phyloP scores from a whole-genome alignment of 768 basidiomycete genomes.

The Suillus subluteus region DNA sequence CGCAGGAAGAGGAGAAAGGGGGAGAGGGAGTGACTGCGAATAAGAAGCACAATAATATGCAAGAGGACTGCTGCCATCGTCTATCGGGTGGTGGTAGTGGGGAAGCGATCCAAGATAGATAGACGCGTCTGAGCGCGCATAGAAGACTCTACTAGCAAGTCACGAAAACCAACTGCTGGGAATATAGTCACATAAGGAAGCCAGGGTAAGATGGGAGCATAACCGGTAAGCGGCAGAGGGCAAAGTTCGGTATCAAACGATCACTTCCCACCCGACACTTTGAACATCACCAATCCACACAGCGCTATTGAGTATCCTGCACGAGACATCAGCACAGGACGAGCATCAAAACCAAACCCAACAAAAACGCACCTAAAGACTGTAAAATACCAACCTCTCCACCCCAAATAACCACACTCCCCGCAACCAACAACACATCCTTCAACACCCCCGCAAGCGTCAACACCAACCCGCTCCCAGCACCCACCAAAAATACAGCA shows the following conservation, averaged over 20 bases:
- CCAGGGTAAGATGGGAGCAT: background rate
- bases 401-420: slow-evolving; percentile 87
- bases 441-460: slow-evolving; percentile 96
- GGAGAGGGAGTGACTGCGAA: background rate
- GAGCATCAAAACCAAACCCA: background rate
- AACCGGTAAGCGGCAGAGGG: background rate
- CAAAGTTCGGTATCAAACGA: background rate
- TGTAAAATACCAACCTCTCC: slow-evolving; percentile 82
- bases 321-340: slow-evolving; percentile 10
- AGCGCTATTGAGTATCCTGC: slow-evolving; percentile 88
- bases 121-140: background rate
- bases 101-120: background rate
- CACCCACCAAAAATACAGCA: slow-evolving; percentile 92
- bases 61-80: background rate
- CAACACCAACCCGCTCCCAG: slow-evolving; percentile 84
- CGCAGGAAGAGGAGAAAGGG: background rate
- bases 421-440: slow-evolving; percentile 94
- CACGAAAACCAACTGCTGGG: background rate
- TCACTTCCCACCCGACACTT: slow-evolving; percentile 69
- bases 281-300: slow-evolving; percentile 83
- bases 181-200: background rate
- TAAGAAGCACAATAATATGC: background rate
- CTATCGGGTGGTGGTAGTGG: background rate
- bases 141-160: background rate
- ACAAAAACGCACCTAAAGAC: slow-evolving; percentile 61